These are phyloP conservation scores for Metschnikowia aberdeeniae DNA, from an alignment of 805 yeast species.

Conservation along the genomic window DNA sequence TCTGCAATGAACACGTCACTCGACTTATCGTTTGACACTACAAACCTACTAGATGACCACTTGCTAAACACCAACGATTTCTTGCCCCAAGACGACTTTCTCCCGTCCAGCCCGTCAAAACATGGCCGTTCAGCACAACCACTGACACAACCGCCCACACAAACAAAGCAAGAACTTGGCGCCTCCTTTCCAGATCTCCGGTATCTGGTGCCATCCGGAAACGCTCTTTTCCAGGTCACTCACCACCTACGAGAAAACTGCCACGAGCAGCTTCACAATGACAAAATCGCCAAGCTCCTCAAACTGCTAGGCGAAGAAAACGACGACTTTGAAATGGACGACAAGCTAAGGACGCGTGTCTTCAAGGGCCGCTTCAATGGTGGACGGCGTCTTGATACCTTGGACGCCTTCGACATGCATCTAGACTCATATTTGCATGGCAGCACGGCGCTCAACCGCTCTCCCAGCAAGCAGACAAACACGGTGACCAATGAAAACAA, in stretches of 20 bases:
- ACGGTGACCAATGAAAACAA: constrained; percentile 20
- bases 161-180: constrained; percentile 7
- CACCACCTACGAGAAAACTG: constrained; percentile 19
- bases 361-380: constrained; percentile 19
- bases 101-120: constrained; percentile 13
- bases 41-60: constrained; percentile 17
- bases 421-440: constrained; percentile 18
- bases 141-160: constrained; percentile 1
- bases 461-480: constrained; percentile 10
- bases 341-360: constrained; percentile 18
- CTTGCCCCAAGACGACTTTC: constrained; percentile 7
- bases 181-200: constrained; percentile 13
- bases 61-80: constrained; percentile 13
- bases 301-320: constrained; percentile 28
- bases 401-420: constrained; percentile 17
- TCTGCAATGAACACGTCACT: constrained; percentile 14
- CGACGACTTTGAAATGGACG: constrained; percentile 19
- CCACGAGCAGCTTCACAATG: constrained; percentile 24
- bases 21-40: constrained; percentile 16
- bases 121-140: neutral
- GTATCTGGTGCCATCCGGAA: constrained; percentile 16
- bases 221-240: constrained; percentile 33
- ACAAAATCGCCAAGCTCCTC: constrained; percentile 37
- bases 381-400: constrained; percentile 9
- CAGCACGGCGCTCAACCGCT: constrained; percentile 9